Evolutionary conservation across 1,139 yeast species (phyloP).

Genomic region (Blastobotrys elegans): DNA sequence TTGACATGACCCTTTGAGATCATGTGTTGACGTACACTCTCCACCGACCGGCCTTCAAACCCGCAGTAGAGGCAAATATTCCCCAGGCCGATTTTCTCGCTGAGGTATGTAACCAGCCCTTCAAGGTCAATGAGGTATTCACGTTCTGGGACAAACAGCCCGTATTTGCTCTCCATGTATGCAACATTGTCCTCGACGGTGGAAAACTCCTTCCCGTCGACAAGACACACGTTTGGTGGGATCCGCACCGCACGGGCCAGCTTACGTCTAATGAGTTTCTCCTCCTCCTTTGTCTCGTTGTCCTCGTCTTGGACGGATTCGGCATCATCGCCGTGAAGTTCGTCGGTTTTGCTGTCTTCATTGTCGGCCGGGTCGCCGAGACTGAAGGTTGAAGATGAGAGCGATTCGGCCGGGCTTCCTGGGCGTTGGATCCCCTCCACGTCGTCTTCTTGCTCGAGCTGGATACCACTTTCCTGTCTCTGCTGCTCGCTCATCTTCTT

Average conservation of each 20-base stretch:
- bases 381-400: constrained; percentile 61
- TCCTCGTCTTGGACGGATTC: constrained; percentile 8
- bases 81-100: constrained; percentile 81
- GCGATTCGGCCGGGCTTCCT: constrained; percentile 31
- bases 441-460: background rate
- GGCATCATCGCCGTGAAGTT: constrained; percentile 7
- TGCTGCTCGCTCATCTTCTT: constrained; percentile 1
- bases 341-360: constrained; percentile 14
- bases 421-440: constrained; percentile 16
- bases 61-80: constrained; percentile 78
- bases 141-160: constrained; percentile 81
- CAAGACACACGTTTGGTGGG: constrained; percentile 70
- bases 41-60: constrained; percentile 77
- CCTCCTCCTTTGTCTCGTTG: constrained; percentile 27
- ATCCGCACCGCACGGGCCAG: constrained; percentile 51
- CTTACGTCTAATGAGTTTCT: constrained; percentile 31
- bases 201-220: constrained; percentile 53
- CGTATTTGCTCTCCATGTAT: constrained; percentile 76
- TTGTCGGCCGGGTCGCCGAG: constrained; percentile 48
- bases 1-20: constrained; percentile 77
- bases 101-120: constrained; percentile 71
- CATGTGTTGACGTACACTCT: constrained; percentile 91
- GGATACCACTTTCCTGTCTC: background rate
- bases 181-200: constrained; percentile 60
- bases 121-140: constrained; percentile 60